These are phyloP conservation scores for Sporothrix euskadiensis DNA, from an alignment of 2,329 filamentous ascomycete genomes.

Conservation along the genomic window DNA sequence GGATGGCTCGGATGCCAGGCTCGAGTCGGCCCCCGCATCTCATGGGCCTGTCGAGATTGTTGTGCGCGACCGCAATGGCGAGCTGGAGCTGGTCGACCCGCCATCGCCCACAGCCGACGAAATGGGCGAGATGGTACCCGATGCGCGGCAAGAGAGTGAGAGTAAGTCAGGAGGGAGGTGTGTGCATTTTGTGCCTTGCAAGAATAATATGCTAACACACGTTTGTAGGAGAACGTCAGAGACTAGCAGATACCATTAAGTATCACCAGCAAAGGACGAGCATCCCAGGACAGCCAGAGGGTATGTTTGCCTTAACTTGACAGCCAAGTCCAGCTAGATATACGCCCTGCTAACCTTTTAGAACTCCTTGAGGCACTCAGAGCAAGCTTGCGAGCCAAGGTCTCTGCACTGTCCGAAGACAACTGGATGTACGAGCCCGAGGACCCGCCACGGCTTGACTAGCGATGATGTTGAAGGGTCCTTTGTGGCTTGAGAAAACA, in stretches of 20 bases:
- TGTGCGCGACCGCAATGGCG: conserved; percentile 62
- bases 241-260: conserved; percentile 61
- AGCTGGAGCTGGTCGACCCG: conserved; percentile 61
- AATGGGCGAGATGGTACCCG: conserved; percentile 56
- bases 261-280: conserved; percentile 59
- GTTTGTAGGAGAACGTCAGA: conserved; percentile 57
- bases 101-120: conserved; percentile 56
- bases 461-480: background rate
- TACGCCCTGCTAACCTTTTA: conserved; percentile 35
- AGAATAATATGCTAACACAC: background rate
- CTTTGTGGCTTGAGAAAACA: background rate
- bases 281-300: conserved; percentile 64
- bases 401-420: conserved; percentile 74
- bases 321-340: background rate
- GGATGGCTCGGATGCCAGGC: background rate
- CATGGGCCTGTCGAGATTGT: conserved; percentile 52
- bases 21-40: background rate
- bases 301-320: conserved; percentile 42
- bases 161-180: conserved; percentile 41
- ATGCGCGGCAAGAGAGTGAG: conserved; percentile 59
- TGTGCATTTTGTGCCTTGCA: background rate
- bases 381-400: conserved; percentile 70
- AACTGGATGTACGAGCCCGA: conserved; percentile 89
- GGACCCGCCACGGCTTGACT: conserved; percentile 47
- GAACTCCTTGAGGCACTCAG: conserved; percentile 71